Evolutionary conservation across 2,329 filamentous ascomycete genomes (phyloP), one percentile per base, ranked within the genome.

Genomic region (Diaporthe sp.): DNA sequence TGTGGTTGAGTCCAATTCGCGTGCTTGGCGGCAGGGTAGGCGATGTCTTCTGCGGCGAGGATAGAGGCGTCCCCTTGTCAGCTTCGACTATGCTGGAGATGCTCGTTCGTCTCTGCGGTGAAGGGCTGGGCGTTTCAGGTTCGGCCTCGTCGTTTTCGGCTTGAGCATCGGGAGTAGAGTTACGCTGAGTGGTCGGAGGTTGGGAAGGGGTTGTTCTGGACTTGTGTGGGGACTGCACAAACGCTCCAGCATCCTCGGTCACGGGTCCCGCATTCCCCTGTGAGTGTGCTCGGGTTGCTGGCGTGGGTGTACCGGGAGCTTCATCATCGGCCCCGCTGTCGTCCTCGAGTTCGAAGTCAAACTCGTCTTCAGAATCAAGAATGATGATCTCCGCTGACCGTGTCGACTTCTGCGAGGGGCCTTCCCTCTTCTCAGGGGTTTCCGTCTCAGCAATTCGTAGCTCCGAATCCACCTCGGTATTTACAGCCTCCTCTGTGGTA

Each of bases 331-430:
- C 51, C 10, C 84, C 77, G 34, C 53, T 60, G 4, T 42, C 75
- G 53, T 71, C 61, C 15, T 86, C 78, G 82, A 82, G 4, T 78
- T 80, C 65, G 28, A 78, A 79, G 19, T 82, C 82, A 10, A 82
- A 79, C 9, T 87, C 87, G 15, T 86, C 87, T 51, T 90, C 88
- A 1, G 88, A 88, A 75, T 90, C 88, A 0, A 88, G 86, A 42
- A 90, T 89, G 74, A 89, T 87, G 2, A 75, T 73, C 2, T 55
- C 65, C n/a, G 60, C 19, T 37, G 70, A n/a, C 42, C 60, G 25
- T 37, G 62, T 51, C 34, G 62, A 68, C 13, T 57, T 51, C 28
- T 70, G 75, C 70, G 42, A 39, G 17, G 65, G 55, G 13, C 17
- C 51, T 51, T 62, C 12, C 34, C 55, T n/a, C 28, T 70, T 25